Evolutionary conservation across 306 rosid species (phyloP).

Genomic region (Mucuna pruriens): DNA sequence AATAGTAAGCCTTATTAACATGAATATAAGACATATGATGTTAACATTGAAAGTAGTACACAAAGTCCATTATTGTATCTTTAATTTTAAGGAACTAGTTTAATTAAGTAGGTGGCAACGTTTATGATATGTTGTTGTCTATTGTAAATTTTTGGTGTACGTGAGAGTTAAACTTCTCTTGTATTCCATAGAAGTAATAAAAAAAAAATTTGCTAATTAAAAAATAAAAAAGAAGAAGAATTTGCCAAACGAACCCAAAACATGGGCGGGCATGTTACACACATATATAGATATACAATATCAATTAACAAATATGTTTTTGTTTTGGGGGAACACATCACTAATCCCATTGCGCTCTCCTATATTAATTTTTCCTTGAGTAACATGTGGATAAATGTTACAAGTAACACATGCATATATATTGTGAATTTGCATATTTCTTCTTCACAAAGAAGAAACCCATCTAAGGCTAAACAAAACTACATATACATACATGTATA

Average conservation of each 20-base stretch:
- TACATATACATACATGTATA: background rate
- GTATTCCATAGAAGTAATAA: too few relatives aligned
- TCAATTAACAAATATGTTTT: background rate
- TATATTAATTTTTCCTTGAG: background rate
- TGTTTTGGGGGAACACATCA: background rate
- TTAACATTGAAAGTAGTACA: too few relatives aligned
- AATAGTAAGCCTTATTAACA: too few relatives aligned
- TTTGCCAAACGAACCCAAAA: background rate
- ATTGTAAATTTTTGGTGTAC: too few relatives aligned
- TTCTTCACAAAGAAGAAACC: background rate
- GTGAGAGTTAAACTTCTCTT: too few relatives aligned
- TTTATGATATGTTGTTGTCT: too few relatives aligned
- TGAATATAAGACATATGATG: too few relatives aligned
- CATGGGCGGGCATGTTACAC: background rate
- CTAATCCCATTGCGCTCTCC: background rate
- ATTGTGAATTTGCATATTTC: background rate
- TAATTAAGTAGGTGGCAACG: too few relatives aligned
- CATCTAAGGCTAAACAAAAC: slow-evolving; percentile 20
- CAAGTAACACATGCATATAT: background rate
- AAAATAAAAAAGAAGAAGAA: background rate
- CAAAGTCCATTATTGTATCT: too few relatives aligned
- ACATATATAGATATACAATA: background rate
- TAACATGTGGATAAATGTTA: background rate
- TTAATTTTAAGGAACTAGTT: too few relatives aligned
- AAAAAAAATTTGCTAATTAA: background rate